phyloP scores from a whole-genome alignment of 208 protist species.

The Vickermania ingenoplastis region DNA sequence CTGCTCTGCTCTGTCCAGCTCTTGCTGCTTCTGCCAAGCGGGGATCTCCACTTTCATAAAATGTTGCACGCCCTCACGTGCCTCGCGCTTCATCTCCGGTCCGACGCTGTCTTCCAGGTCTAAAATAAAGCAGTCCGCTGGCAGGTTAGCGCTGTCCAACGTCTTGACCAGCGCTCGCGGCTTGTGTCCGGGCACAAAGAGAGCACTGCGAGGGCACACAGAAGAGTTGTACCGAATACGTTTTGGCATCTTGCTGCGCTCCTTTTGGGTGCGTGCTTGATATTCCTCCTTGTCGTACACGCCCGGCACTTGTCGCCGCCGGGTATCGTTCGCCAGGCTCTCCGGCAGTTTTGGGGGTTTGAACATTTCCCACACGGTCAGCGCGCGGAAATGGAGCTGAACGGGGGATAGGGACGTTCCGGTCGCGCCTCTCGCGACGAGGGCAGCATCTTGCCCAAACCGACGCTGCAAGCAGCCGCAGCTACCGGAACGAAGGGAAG shows the following conservation, averaged over 20 bases:
- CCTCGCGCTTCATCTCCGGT: slow-evolving; percentile 26
- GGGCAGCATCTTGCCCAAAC: too few relatives aligned
- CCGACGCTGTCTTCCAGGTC: slow-evolving; percentile 68
- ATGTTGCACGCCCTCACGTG: slow-evolving; percentile 35
- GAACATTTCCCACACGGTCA: too few relatives aligned
- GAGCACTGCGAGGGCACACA: slow-evolving; percentile 65
- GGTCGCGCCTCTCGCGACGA: too few relatives aligned
- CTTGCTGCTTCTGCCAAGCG: neutral
- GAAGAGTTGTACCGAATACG: slow-evolving; percentile 35
- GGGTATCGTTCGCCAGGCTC: too few relatives aligned
- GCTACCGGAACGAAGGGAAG: too few relatives aligned
- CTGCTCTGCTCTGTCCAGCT: slow-evolving; percentile 9
- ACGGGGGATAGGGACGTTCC: too few relatives aligned
- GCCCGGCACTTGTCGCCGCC: too few relatives aligned
- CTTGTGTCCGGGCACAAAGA: slow-evolving; percentile 60
- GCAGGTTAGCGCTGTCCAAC: slow-evolving; percentile 11
- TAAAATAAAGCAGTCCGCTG: slow-evolving; percentile 68
- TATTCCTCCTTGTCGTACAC: too few relatives aligned
- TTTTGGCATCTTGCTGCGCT: neutral
- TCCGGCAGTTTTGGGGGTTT: too few relatives aligned
- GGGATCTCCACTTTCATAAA: slow-evolving; percentile 23
- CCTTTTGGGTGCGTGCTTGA: neutral
- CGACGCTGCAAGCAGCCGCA: too few relatives aligned
- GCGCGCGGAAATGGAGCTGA: too few relatives aligned
- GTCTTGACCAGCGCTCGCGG: slow-evolving; percentile 46